Conservation (phyloP, 306 rosid genomes). For the Trichosanthes truncata region DNA sequence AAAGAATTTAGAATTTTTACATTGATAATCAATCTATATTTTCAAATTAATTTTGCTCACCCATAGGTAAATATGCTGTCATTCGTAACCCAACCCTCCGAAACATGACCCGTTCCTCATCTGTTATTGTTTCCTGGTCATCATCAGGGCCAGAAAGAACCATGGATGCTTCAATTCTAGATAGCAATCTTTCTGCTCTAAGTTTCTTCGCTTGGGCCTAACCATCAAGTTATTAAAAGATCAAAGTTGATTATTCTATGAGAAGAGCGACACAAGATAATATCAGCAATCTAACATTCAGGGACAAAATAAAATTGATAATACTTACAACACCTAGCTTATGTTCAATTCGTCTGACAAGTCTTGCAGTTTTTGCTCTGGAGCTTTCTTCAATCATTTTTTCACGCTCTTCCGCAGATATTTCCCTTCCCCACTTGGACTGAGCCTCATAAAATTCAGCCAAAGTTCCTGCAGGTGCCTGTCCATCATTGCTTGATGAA, state of each 20-base stretch:
- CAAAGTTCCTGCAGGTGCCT: conserved; percentile 69
- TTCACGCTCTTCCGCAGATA: conserved; percentile 63
- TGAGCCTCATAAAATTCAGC: conserved; percentile 81
- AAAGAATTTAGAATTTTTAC: conserved; percentile 10
- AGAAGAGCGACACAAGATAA: background rate
- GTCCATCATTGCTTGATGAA: conserved; percentile 33
- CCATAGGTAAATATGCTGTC: conserved; percentile 86
- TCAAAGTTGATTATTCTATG: background rate
- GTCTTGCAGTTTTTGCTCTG: conserved; percentile 46
- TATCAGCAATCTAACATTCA: conserved; percentile 19
- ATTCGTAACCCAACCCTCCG: conserved; percentile 77
- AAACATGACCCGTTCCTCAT: conserved; percentile 90
- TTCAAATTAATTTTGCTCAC: conserved; percentile 35
- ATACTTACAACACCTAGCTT: conserved; percentile 65
- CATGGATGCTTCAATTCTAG: conserved; percentile 68
- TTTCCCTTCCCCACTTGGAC: conserved; percentile 73
- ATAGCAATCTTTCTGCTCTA: conserved; percentile 61
- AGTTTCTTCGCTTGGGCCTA: conserved; percentile 76
- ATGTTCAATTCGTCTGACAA: conserved; percentile 54
- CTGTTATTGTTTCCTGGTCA: conserved; percentile 86
- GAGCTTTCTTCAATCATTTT: conserved; percentile 70
- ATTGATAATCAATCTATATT: conserved; percentile 13
- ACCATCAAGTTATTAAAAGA: conserved; percentile 18
- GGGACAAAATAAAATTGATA: background rate
- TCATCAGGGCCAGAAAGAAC: conserved; percentile 71